These are phyloP conservation scores for Ceratobasidium sp. DNA, from an alignment of 1,284 basidiomycete genomes.

Conservation along the genomic window DNA sequence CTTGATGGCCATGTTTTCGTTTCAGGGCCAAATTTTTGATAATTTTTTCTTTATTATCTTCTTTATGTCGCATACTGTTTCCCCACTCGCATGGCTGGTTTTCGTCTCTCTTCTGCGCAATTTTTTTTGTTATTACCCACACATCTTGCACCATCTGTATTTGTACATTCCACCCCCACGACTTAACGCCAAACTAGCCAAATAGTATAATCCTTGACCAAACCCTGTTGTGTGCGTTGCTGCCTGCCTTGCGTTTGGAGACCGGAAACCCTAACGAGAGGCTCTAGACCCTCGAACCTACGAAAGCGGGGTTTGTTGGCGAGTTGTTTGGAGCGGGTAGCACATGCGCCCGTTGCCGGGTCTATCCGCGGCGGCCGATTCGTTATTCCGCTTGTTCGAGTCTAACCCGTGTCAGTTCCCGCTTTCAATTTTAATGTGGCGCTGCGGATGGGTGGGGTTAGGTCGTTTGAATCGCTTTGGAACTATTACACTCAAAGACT, in stretches of 20 bases:
- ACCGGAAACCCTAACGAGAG: not conserved
- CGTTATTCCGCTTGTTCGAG: conserved; percentile 5
- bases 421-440: not conserved
- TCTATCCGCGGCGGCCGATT: conserved; percentile 9
- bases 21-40: not conserved
- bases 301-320: conserved; percentile 35
- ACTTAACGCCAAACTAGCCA: not conserved
- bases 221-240: not conserved
- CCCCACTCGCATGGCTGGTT: not conserved
- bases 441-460: not conserved
- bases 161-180: conserved; percentile 28
- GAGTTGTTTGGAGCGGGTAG: conserved; percentile 11
- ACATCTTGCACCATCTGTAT: conserved; percentile 18
- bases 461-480: not conserved
- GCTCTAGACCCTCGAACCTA: conserved; percentile 26
- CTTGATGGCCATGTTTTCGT: not conserved
- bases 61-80: conserved; percentile 34
- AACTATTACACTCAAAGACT: not conserved
- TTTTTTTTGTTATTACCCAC: conserved; percentile 9
- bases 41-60: conserved; percentile 3
- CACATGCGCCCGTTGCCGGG: not conserved
- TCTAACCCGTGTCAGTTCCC: not conserved
- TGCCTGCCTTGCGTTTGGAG: not conserved
- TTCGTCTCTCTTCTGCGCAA: conserved; percentile 2
- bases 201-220: conserved; percentile 34